Conservation (phyloP, 371 early-diverging fungal species). For the Mucor ambiguus region DNA sequence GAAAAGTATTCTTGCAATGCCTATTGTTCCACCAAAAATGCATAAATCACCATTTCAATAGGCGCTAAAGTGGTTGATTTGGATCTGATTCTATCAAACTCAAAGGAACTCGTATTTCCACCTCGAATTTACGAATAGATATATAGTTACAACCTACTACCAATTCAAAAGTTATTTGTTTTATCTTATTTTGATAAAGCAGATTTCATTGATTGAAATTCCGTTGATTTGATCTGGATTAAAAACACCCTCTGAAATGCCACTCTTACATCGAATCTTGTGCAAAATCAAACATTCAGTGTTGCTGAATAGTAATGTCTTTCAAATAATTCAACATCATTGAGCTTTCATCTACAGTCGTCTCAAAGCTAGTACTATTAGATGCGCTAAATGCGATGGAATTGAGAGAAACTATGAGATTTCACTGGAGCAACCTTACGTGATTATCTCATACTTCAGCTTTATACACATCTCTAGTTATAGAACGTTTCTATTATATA, state of each 20-base stretch:
- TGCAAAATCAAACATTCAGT: neutral
- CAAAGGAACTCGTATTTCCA: neutral
- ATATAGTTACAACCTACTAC: neutral
- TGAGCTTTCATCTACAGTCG: neutral
- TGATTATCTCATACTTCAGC: no score
- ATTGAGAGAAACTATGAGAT: neutral
- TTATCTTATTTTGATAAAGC: neutral
- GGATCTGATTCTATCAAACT: neutral
- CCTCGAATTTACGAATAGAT: neutral
- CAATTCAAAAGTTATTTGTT: no score
- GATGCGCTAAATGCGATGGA: neutral
- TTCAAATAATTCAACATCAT: no score
- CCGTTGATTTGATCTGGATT: neutral
- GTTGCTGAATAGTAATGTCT: neutral
- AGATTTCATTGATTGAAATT: no score
- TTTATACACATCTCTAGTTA: no score
- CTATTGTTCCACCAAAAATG: neutral
- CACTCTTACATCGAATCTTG: neutral
- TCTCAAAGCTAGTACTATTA: neutral
- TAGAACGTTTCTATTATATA: no score
- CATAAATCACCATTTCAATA: neutral
- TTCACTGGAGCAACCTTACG: no score
- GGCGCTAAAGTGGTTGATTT: neutral
- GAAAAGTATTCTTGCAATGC: neutral
- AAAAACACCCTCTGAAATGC: neutral